Percentiles rank a stretch among this genome's conserved stretches.
phyloP scores from a whole-genome alignment of 2,329 filamentous ascomycete genomes.

The Epichloe hybrida region DNA sequence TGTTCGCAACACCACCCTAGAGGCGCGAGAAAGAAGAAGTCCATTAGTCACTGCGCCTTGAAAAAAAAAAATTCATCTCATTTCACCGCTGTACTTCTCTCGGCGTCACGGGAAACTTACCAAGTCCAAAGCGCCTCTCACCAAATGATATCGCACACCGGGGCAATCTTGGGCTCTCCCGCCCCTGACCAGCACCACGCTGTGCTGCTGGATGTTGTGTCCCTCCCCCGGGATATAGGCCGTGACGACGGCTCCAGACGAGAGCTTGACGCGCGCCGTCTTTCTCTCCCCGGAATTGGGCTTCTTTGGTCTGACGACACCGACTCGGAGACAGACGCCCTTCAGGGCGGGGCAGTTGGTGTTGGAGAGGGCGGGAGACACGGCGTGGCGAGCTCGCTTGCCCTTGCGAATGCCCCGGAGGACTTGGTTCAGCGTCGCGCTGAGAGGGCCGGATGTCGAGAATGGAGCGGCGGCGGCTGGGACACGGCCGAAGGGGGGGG shows the following conservation, averaged over 20 bases:
- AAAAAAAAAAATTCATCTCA: too few species aligned
- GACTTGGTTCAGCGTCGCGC: slow-evolving; percentile 62
- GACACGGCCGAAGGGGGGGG: too few species aligned
- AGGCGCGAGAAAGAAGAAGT: slow-evolving; percentile 8
- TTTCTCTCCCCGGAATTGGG: slow-evolving; percentile 97
- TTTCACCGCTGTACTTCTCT: too few species aligned
- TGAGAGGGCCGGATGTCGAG: slow-evolving; percentile 40
- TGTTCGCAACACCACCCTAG: slow-evolving; percentile 79
- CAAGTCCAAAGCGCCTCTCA: slow-evolving; percentile 84
- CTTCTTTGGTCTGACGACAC: slow-evolving; percentile 92
- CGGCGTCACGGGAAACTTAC: slow-evolving; percentile 37
- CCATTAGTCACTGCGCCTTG: neutral
- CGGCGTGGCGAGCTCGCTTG: slow-evolving; percentile 71
- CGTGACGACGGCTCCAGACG: slow-evolving; percentile 73
- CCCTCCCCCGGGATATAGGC: slow-evolving; percentile 92
- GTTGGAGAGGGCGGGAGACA: slow-evolving; percentile 68
- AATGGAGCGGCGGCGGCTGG: slow-evolving; percentile 28
- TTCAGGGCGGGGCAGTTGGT: slow-evolving; percentile 69
- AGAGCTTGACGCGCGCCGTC: slow-evolving; percentile 81
- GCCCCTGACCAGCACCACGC: slow-evolving; percentile 88
- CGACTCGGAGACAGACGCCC: slow-evolving; percentile 90
- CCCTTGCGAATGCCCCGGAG: slow-evolving; percentile 62
- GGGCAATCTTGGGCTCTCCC: slow-evolving; percentile 94
- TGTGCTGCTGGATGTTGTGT: slow-evolving; percentile 98
- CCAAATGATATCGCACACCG: slow-evolving; percentile 90